Evolutionary conservation across 441 rosid species (phyloP), one percentile per base, ranked within the genome.

Genomic region (Adansonia gregorii): DNA sequence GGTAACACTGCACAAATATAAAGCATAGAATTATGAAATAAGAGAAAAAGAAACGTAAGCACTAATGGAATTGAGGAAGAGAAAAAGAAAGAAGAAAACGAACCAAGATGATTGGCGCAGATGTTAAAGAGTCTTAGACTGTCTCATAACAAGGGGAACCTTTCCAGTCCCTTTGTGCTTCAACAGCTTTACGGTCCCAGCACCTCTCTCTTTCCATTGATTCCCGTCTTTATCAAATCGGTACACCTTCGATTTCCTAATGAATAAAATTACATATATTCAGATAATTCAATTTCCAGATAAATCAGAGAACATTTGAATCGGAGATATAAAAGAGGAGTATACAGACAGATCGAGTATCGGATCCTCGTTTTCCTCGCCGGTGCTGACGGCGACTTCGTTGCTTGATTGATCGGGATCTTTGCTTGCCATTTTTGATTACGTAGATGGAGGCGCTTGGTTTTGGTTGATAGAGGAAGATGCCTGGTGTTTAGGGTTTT

Each of bases 121-220:
- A 94, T 94, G 90, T 91, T 94, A 66, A 66, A 93, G 87, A 54
- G 97, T 94, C 82, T 92, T 94, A 1, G 97, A 90, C 72, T 93
- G 97, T 76, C 98, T 86, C 93, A 94, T 90, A 39, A 94, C 93
- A 6, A 94, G 92, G 52, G 94, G 90, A 63, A 93, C 94, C 76
- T 91, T 94, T 3, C 88, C 89, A 20, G 85, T 60, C 49, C 81
- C 88, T 61, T 86, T 91, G 67, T 91, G 97, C 79, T 90, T 93
- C 84, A 94, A 78, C n/a, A 94, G 76, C 92, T 88, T 94, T 14
- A 94, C 94, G 12, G 91, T 84, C 20, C 98, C 98, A 9, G 89
- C 91, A 1, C 97, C 97, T 81, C 97, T 86, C 87, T 94, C 98
- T n/a, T 94, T 94, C 97, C 98, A 94, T 86, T 93, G 97, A 56